A percentile compares a stretch with the other conserved stretches of the same genome.
Evolutionary conservation across 495 filamentous ascomycete species (phyloP).

Genomic region (Neurospora sp.): DNA sequence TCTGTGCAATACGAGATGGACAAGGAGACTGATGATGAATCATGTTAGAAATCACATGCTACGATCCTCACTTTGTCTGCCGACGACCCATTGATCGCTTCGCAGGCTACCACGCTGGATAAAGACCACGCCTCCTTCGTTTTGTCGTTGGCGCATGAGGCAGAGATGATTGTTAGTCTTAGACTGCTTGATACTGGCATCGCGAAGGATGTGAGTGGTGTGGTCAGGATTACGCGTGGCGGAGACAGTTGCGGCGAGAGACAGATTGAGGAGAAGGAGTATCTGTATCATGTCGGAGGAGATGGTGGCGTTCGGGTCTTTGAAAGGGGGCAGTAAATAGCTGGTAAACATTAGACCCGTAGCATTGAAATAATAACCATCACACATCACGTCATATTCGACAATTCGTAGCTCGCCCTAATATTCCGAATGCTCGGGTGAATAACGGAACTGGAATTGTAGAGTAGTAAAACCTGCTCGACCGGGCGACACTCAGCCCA

Average conservation of each 20-base stretch:
- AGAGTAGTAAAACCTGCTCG: not conserved
- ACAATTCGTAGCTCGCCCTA: not conserved
- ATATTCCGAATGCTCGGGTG: not conserved
- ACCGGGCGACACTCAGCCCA: not conserved
- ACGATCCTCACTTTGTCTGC: conserved; percentile 58
- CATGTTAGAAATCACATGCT: conserved; percentile 39
- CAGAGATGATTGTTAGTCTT: conserved; percentile 56
- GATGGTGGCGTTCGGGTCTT: conserved; percentile 76
- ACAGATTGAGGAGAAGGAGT: conserved; percentile 52
- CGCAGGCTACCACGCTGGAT: conserved; percentile 53
- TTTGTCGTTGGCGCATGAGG: conserved; percentile 62
- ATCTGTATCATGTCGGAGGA: conserved; percentile 66
- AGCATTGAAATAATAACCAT: not conserved
- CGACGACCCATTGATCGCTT: conserved; percentile 55
- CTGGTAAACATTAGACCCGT: not conserved
- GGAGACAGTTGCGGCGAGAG: conserved; percentile 13
- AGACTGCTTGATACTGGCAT: conserved; percentile 71
- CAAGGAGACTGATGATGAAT: conserved; percentile 4
- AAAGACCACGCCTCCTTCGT: conserved; percentile 59
- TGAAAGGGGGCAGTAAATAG: conserved; percentile 50
- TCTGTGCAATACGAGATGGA: not conserved
- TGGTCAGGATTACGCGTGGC: conserved; percentile 63
- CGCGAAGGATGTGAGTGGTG: conserved; percentile 85
- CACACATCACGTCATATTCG: not conserved
- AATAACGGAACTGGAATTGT: not conserved